phyloP scores from a whole-genome alignment of 176 grass and related monocot species.

The Carex parvula region DNA sequence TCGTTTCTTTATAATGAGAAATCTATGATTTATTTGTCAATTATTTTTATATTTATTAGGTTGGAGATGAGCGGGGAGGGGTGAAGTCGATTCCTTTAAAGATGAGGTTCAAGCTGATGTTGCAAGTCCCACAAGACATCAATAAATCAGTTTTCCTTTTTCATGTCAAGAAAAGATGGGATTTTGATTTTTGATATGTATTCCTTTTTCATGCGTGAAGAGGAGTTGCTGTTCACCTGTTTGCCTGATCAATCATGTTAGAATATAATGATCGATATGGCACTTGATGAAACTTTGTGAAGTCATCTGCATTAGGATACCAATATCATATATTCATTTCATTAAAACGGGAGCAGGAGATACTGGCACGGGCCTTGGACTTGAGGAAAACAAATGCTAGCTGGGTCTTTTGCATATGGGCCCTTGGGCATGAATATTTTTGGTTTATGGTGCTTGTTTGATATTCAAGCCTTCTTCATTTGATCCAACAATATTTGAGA shows the following conservation, averaged over 20 bases:
- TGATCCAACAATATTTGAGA: neutral
- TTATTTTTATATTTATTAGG: conserved; percentile 46
- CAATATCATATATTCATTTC: neutral
- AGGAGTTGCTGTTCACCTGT: neutral
- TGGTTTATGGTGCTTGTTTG: neutral
- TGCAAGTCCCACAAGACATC: conserved; percentile 74
- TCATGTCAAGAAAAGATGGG: conserved; percentile 95
- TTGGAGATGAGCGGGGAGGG: conserved; percentile 73
- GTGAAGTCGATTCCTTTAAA: conserved; percentile 76
- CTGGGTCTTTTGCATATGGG: neutral
- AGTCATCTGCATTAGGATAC: neutral
- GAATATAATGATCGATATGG: neutral
- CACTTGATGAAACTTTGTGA: neutral
- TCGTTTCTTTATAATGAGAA: neutral
- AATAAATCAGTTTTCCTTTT: conserved; percentile 56
- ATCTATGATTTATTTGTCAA: neutral
- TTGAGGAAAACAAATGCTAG: neutral
- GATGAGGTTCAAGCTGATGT: conserved; percentile 69
- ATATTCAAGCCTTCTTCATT: neutral
- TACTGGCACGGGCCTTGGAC: neutral
- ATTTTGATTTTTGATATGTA: conserved; percentile 40
- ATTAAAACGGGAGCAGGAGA: neutral
- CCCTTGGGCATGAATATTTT: neutral
- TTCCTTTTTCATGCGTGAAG: neutral
- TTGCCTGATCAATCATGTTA: neutral